Evolutionary conservation across 306 rosid species (phyloP).

Genomic region (Senna tora): DNA sequence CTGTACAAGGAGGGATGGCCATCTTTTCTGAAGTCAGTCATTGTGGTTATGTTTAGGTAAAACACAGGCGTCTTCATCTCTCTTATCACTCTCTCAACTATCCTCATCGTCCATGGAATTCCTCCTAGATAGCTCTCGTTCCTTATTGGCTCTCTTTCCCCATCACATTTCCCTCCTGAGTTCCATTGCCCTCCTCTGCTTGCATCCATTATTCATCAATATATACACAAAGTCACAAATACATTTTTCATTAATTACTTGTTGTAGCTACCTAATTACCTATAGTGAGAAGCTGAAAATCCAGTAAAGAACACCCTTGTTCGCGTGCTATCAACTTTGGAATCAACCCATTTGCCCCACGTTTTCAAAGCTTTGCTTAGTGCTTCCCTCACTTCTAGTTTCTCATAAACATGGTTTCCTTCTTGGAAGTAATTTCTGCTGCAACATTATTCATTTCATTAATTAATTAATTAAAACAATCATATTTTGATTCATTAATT

Average conservation of each 20-base stretch:
- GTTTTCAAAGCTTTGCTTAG: constrained; percentile 42
- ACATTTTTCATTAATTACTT: no score
- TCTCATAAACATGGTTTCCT: constrained; percentile 42
- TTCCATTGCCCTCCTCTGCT: constrained; percentile 47
- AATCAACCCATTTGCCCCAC: constrained; percentile 49
- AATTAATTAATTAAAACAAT: no score
- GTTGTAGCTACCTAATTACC: no score
- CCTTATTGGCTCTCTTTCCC: constrained; percentile 38
- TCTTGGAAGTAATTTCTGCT: constrained; percentile 45
- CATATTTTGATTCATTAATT: no score
- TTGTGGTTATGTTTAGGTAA: constrained; percentile 44
- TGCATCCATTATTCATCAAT: not conserved
- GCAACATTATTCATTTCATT: not conserved
- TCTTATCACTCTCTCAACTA: constrained; percentile 38
- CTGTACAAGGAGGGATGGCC: constrained; percentile 45
- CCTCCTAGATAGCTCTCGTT: constrained; percentile 42
- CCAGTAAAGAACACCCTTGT: constrained; percentile 47
- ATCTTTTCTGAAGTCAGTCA: constrained; percentile 51
- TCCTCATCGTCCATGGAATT: constrained; percentile 49
- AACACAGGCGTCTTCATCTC: constrained; percentile 50
- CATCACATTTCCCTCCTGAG: constrained; percentile 45
- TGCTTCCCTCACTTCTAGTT: constrained; percentile 42
- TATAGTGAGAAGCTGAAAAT: constrained; percentile 52
- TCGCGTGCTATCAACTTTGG: constrained; percentile 35
- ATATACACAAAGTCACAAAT: no score